Percentiles rank a stretch among this genome's conserved stretches.
Conservation (phyloP, 2,329 filamentous ascomycete species). For the Neospermospora avenae region DNA sequence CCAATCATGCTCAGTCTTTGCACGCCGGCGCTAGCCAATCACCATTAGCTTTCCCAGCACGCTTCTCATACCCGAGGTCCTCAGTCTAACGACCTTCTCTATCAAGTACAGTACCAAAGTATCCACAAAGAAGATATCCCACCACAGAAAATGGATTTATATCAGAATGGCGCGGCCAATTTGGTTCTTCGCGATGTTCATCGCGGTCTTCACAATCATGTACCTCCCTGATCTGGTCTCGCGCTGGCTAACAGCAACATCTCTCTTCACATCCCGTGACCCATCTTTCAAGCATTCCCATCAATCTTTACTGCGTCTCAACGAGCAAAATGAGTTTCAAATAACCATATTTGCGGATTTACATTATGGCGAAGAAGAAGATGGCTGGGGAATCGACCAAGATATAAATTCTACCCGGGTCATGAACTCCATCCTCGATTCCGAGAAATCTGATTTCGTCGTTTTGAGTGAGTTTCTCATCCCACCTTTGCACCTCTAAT, state of each 20-base stretch:
- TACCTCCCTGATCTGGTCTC: slow-evolving; percentile 8
- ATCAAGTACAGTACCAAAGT: background rate
- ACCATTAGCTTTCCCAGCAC: background rate
- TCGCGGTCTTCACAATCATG: slow-evolving; percentile 11
- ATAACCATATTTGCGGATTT: slow-evolving; percentile 62
- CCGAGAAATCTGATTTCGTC: slow-evolving; percentile 56
- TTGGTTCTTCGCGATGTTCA: background rate
- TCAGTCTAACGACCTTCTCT: background rate
- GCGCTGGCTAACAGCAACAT: slow-evolving; percentile 6
- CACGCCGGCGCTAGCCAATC: background rate
- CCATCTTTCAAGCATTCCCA: background rate
- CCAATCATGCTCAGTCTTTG: background rate
- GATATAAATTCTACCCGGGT: slow-evolving; percentile 56
- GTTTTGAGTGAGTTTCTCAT: slow-evolving; percentile 47
- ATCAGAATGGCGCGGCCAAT: background rate
- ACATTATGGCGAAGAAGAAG: slow-evolving; percentile 60
- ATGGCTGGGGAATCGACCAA: slow-evolving; percentile 45
- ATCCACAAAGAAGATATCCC: background rate
- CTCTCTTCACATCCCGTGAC: background rate
- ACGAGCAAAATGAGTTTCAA: slow-evolving; percentile 19
- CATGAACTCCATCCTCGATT: slow-evolving; percentile 55
- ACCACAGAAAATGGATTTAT: slow-evolving; percentile 1
- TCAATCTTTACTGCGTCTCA: slow-evolving; percentile 17
- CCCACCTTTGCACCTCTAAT: background rate
- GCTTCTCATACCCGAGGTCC: background rate